A percentile compares a stretch with the other conserved stretches of the same genome.
phyloP scores from a whole-genome alignment of 169 alveolate species.

The Cryptosporidium xiaoi region DNA sequence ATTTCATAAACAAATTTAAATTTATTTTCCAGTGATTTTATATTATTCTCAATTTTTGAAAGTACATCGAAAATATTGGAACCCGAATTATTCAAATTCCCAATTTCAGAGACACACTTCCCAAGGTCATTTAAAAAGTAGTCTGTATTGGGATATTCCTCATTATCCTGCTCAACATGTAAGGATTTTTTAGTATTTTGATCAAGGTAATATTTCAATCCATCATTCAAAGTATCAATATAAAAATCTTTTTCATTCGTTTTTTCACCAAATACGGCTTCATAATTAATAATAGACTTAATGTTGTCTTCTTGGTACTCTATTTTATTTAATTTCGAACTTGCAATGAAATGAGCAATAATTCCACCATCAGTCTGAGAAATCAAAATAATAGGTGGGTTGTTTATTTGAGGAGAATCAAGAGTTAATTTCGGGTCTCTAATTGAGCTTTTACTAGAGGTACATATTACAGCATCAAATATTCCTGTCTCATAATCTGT shows the following conservation, averaged over 20 bases:
- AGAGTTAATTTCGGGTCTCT: conserved; percentile 44
- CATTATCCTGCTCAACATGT: no score
- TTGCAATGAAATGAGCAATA: conserved; percentile 40
- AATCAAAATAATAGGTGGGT: conserved; percentile 49
- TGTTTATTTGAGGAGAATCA: conserved; percentile 12
- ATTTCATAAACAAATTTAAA: neutral
- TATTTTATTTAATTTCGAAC: neutral
- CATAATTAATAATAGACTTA: neutral
- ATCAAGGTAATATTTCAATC: no score
- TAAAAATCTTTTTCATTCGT: neutral
- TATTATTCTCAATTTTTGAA: conserved; percentile 16
- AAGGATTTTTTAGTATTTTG: no score
- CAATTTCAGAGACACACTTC: neutral
- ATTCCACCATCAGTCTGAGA: conserved; percentile 43
- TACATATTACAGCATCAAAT: conserved; percentile 30
- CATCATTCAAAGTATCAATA: neutral
- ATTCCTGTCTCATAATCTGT: conserved; percentile 63
- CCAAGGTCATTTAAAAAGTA: neutral
- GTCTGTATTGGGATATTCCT: neutral
- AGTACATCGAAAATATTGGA: conserved; percentile 14
- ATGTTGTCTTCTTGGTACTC: neutral
- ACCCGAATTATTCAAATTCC: neutral
- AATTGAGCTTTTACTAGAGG: conserved; percentile 1
- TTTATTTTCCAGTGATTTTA: conserved; percentile 6
- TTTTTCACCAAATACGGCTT: neutral